Conservation (phyloP, 768 basidiomycete genomes). For the Cystobasidium ongulense region DNA sequence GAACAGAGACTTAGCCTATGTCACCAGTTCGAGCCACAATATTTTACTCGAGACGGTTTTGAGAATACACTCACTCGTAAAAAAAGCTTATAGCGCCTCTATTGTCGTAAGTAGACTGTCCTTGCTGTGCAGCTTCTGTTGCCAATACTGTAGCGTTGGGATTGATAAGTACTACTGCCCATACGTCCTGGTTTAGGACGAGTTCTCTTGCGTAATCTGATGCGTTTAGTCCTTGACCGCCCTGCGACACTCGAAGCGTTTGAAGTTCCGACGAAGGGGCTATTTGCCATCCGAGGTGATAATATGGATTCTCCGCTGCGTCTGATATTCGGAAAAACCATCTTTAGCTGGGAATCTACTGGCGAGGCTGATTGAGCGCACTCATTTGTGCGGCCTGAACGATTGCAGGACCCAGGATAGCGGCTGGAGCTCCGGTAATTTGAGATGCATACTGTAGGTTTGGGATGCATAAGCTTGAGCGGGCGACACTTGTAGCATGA, state of each 20-base stretch:
- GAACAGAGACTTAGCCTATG: not conserved
- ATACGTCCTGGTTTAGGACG: slow-evolving; percentile 43
- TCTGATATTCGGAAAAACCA: not conserved
- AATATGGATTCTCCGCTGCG: slow-evolving; percentile 31
- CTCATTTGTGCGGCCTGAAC: slow-evolving; percentile 30
- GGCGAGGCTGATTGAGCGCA: not conserved
- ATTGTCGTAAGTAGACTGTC: slow-evolving; percentile 40
- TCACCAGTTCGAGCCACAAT: not conserved
- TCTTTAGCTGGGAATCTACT: not conserved
- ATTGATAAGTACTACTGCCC: slow-evolving; percentile 42
- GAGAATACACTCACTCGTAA: slow-evolving; percentile 32
- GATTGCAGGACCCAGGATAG: slow-evolving; percentile 44
- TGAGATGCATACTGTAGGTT: slow-evolving; percentile 37
- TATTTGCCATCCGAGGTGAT: slow-evolving; percentile 40
- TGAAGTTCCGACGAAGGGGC: slow-evolving; percentile 33
- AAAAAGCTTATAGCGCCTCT: slow-evolving; percentile 41
- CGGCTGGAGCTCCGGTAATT: slow-evolving; percentile 37
- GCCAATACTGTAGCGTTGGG: slow-evolving; percentile 44
- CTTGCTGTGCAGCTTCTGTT: slow-evolving; percentile 38
- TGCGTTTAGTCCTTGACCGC: slow-evolving; percentile 42
- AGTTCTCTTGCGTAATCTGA: slow-evolving; percentile 38
- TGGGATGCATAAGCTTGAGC: not conserved
- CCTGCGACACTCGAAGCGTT: slow-evolving; percentile 35
- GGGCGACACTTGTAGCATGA: not conserved
- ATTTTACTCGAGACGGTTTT: too few species aligned